phyloP scores from a whole-genome alignment of 805 yeast species.

The Starmerella bombi region DNA sequence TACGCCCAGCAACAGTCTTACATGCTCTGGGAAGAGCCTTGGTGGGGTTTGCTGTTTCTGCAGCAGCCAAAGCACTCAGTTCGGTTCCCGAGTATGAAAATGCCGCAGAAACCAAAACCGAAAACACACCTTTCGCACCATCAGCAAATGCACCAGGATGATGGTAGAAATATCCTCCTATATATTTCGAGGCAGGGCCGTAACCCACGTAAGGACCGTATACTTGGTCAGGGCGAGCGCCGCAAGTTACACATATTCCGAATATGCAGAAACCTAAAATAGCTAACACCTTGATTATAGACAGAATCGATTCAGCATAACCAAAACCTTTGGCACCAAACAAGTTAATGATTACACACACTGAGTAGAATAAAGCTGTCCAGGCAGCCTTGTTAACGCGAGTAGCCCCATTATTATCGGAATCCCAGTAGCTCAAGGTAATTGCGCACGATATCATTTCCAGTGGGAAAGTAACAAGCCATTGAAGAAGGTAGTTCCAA shows the following conservation, averaged over 20 bases:
- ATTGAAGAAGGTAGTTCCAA: constrained; percentile 35
- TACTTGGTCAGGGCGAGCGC: no score
- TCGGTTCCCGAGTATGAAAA: constrained; percentile 66
- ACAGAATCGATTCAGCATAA: constrained; percentile 52
- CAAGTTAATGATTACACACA: constrained; percentile 36
- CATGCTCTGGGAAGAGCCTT: constrained; percentile 55
- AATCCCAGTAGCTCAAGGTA: constrained; percentile 47
- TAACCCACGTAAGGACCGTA: constrained; percentile 41
- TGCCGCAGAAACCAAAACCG: constrained; percentile 54
- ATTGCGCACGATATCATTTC: constrained; percentile 48
- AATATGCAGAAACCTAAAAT: constrained; percentile 48
- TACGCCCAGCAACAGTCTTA: constrained; percentile 71
- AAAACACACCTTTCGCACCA: constrained; percentile 48
- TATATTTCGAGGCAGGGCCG: constrained; percentile 41
- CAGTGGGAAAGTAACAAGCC: constrained; percentile 45
- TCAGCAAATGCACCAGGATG: constrained; percentile 51
- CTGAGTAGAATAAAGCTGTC: constrained; percentile 41
- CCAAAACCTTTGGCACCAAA: constrained; percentile 51
- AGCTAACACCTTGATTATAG: constrained; percentile 44
- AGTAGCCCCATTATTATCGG: constrained; percentile 19
- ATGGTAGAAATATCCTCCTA: constrained; percentile 45
- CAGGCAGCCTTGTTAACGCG: constrained; percentile 43
- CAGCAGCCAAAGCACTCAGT: constrained; percentile 58
- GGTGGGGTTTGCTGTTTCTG: constrained; percentile 58
- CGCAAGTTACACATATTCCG: constrained; percentile 40